Conservation (phyloP, 305 asterid species). For the Fraxinus sp. region DNA sequence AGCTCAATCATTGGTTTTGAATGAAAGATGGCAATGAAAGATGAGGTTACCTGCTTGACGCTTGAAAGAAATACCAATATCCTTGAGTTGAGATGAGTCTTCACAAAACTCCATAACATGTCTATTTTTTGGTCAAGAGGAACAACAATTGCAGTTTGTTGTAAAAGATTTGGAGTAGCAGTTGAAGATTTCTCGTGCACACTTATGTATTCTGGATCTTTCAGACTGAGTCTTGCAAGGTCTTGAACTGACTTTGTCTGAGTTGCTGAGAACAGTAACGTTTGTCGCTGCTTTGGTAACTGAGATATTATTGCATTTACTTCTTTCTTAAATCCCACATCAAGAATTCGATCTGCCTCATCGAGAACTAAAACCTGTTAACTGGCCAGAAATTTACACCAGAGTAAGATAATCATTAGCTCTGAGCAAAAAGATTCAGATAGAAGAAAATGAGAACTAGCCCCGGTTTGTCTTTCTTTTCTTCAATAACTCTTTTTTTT, state of each 20-base stretch:
- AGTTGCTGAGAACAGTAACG: conserved; percentile 92
- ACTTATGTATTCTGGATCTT: conserved; percentile 91
- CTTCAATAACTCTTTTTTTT: neutral
- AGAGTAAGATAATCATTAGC: conserved; percentile 24
- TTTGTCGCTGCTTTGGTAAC: conserved; percentile 81
- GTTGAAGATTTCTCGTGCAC: conserved; percentile 85
- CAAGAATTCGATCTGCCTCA: conserved; percentile 99
- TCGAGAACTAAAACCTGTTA: conserved; percentile 93
- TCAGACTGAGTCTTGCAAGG: conserved; percentile 95
- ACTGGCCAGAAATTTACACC: conserved; percentile 40
- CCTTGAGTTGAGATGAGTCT: conserved; percentile 79
- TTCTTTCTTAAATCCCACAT: conserved; percentile 72
- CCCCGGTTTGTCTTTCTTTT: neutral
- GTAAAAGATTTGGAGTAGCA: conserved; percentile 82
- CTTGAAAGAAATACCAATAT: conserved; percentile 82
- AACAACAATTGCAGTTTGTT: conserved; percentile 74
- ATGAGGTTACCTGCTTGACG: conserved; percentile 76
- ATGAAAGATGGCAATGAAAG: neutral
- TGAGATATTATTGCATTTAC: conserved; percentile 90
- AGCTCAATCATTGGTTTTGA: neutral
- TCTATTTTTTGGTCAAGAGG: conserved; percentile 90
- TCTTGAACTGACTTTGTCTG: conserved; percentile 93
- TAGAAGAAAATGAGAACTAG: conserved; percentile 5
- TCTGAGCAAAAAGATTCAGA: neutral
- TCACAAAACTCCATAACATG: conserved; percentile 92